Evolutionary conservation across 371 early-diverging fungal species (phyloP).

Genomic region (Mortierella sp.): DNA sequence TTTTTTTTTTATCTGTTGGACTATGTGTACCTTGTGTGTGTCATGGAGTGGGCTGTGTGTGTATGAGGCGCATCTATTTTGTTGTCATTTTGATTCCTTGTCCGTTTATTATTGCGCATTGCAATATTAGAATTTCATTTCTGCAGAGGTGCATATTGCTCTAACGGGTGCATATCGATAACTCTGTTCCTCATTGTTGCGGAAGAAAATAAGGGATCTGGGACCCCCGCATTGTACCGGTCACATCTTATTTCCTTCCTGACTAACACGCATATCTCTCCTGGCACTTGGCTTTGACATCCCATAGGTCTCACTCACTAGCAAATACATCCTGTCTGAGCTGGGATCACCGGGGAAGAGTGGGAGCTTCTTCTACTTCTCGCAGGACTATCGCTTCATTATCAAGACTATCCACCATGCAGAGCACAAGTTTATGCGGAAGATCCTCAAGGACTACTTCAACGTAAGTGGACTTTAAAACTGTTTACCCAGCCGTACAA

Average conservation of each 20-base stretch:
- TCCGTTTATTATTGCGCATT: too few species aligned
- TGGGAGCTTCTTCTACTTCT: slow-evolving; percentile 97
- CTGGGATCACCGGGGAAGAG: slow-evolving; percentile 96
- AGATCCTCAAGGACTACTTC: slow-evolving; percentile 87
- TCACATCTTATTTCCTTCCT: background rate
- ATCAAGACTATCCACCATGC: slow-evolving; percentile 97
- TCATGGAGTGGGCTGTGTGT: too few species aligned
- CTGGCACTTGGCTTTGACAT: background rate
- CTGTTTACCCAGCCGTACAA: too few species aligned
- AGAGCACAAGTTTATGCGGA: slow-evolving; percentile 93
- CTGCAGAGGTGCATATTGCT: too few species aligned
- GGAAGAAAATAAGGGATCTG: slow-evolving; percentile 30
- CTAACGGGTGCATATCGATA: slow-evolving; percentile 1
- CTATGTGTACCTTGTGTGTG: too few species aligned
- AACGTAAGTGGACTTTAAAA: slow-evolving; percentile 61
- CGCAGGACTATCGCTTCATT: slow-evolving; percentile 96
- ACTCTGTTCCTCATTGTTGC: slow-evolving; percentile 6
- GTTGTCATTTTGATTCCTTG: too few species aligned
- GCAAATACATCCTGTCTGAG: slow-evolving; percentile 96
- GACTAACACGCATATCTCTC: background rate
- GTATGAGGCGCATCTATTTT: too few species aligned
- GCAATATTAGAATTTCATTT: too few species aligned
- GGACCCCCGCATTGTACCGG: too few species aligned
- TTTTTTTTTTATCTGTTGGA: too few species aligned
- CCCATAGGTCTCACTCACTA: slow-evolving; percentile 87